A percentile compares a stretch with the other conserved stretches of the same genome.
Evolutionary conservation across 257 asterid genomes (phyloP).

Genomic region (Solanum etuberosum): DNA sequence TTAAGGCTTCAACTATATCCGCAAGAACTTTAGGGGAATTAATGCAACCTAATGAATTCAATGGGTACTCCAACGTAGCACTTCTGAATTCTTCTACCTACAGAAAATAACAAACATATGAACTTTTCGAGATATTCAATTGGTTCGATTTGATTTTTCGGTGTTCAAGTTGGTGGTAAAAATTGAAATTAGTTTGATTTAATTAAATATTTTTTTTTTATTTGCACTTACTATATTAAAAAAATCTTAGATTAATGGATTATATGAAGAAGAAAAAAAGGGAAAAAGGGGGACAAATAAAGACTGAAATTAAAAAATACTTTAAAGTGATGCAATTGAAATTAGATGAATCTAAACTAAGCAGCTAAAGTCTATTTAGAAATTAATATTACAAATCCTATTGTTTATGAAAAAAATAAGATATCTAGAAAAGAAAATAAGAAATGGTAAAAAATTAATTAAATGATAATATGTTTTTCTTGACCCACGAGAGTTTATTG

Average conservation of each 20-base stretch:
- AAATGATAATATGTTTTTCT: neutral
- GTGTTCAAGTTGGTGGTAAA: neutral
- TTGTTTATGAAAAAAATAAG: neutral
- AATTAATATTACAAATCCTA: neutral
- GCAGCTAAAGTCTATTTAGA: neutral
- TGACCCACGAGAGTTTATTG: too few species aligned
- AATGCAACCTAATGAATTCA: constrained; percentile 40
- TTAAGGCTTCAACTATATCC: constrained; percentile 41
- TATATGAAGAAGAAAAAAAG: neutral
- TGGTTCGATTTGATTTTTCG: neutral
- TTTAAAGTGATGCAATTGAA: neutral
- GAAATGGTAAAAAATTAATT: neutral
- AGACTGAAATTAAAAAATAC: neutral
- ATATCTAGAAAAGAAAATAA: neutral
- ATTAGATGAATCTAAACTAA: neutral
- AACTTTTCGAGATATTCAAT: neutral
- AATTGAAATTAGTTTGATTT: too few species aligned
- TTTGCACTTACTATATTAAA: neutral
- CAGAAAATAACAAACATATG: neutral
- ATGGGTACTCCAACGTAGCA: constrained; percentile 20
- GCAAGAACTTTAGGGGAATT: constrained; percentile 48
- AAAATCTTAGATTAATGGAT: neutral
- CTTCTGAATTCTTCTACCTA: constrained; percentile 33
- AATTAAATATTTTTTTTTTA: too few species aligned
- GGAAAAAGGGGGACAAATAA: too few species aligned